Base-by-base conservation (phyloP, 345 rosid genomes). In the Adansonia digitata region DNA sequence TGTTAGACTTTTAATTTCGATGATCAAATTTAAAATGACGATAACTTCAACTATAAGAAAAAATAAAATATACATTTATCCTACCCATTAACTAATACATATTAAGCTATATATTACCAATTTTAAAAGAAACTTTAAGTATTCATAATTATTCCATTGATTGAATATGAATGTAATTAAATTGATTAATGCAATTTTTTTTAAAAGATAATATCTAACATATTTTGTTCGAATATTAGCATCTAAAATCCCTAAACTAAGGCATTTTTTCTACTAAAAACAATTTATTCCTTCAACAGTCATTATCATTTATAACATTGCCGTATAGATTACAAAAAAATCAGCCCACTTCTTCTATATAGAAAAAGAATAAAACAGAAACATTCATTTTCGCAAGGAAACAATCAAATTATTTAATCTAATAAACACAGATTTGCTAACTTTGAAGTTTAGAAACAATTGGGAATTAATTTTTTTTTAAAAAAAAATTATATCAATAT, bases 401-500 rank as follows among this genome's bases (percentile, higher is more conserved):
- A 27, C 55, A 27, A 46, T 29, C 70, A 57, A 78, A 60, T 79
- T 83, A 49, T 82, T 79, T 79, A 77, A 60, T 80, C 45, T 27
- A 63, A 80, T 73, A 56, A 78, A 82, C 77, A 72, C 85, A 86
- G 65, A n/a, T 40, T 76, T 63, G 74, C 74, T 77, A 84, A 83
- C 87, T 87, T 84, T 78, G 59, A 66, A 81, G 79, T 77, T 84
- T 66, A 77, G 74, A 77, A 77, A 12, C 20, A 66, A 42, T 66
- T 12, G 70, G 22, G 15, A 46, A 20, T 45, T 71, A n/a, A n/a
- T n/a, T 67, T 53, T 77, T 2, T n/a, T 18, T 62, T 61, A 77
- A 78, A 81, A 69, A 52, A 12, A 26, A 26, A 27, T 10, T 62
- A 14, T 7, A 67, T 35, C 29, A 78, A n/a, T n/a, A n/a, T n/a